These are phyloP conservation scores for Sclerotinia nivalis DNA, from an alignment of 2,329 filamentous ascomycete species.

Conservation along the genomic window DNA sequence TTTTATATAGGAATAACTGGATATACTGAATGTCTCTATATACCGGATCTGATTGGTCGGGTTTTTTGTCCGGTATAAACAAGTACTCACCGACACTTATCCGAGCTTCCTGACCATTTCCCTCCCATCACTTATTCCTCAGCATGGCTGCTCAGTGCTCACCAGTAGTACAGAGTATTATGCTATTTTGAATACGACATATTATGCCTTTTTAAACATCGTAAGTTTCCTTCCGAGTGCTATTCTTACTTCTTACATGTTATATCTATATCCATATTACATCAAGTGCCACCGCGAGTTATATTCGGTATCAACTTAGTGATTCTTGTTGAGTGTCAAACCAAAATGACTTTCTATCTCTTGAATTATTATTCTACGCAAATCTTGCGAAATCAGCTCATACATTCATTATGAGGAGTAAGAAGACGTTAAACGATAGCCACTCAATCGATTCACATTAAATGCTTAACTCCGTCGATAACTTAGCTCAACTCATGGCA, in stretches of 20 bases:
- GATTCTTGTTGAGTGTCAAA: too few species aligned
- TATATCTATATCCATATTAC: too few species aligned
- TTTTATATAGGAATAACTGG: too few species aligned
- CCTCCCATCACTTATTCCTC: neutral
- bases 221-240: neutral
- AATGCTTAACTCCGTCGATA: too few species aligned
- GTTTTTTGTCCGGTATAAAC: too few species aligned
- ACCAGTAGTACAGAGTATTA: too few species aligned
- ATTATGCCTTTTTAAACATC: neutral
- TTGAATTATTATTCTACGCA: neutral
- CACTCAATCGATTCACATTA: neutral
- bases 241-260: neutral
- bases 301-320: neutral
- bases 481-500: neutral
- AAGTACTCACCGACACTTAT: slow-evolving; percentile 8
- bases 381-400: neutral
- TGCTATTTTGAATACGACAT: too few species aligned
- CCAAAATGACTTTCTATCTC: neutral
- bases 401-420: slow-evolving; percentile 2
- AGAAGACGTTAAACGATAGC: neutral
- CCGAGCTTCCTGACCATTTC: neutral
- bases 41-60: too few species aligned
- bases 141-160: too few species aligned
- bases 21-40: too few species aligned
- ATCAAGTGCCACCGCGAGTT: neutral